Evolutionary conservation across 306 rosid genomes (phyloP), one percentile per base, ranked within the genome.

Genomic region (Hippophae rhamnoides): DNA sequence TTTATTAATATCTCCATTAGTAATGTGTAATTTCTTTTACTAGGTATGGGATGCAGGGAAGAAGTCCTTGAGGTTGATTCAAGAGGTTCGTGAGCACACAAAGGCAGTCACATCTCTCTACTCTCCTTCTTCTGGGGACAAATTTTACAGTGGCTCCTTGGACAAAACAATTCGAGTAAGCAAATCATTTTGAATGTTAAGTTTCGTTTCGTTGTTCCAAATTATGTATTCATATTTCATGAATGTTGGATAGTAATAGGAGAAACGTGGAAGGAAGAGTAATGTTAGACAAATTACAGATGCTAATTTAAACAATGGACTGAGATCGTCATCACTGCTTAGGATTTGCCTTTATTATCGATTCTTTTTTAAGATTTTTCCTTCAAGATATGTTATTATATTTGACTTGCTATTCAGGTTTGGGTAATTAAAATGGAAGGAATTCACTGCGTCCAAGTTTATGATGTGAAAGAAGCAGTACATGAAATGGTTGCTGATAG

Each of bases 121-220:
- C 50, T 53, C 68, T 45, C 47, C 78, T 38, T 56, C 84, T 61
- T 72, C 92, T 11, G 76, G 73, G 4, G 89, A 83, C 71, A 74
- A 69, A 69, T 59, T 90, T 52, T 90, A 81, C 77, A 90, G 96
- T 14, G 94, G 95, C 52, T 90, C 96, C 66, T 74, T 76, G 13
- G 96, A 90, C 82, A 90, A 87, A 79, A 83, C 96, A 72, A 87
- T 90, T 63, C 79, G 98, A 78, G 98, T 87, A 76, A 60, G 60
- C 51, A 51, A 57, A 59, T 59, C 70, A 31, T 31, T 31, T 31
- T 31, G 38, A 31, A 4, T 31, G 38, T 31, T 31, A 11, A 50
- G 14, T 8, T 13, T 9, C 14, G 5, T n/a, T 7, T 48, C 23
- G 2, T 9, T 48, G n/a, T 44, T 58, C 44, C 10, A 31, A 9